Evolutionary conservation across 2,329 filamentous ascomycete species (phyloP).

Genomic region (Penicillium hordei): DNA sequence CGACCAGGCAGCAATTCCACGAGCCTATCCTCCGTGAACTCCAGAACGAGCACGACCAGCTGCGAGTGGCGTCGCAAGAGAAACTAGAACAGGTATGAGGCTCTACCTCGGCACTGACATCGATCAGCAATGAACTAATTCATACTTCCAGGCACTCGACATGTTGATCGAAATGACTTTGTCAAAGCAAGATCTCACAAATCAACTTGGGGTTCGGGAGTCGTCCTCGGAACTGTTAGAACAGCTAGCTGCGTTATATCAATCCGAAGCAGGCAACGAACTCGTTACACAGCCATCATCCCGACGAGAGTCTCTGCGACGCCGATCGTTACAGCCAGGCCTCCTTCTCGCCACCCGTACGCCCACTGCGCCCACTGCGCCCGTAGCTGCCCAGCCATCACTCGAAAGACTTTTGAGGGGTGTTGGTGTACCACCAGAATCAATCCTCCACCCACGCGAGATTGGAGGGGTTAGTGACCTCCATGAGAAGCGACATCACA

Average conservation of each 20-base stretch:
- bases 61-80: conserved; percentile 32
- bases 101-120: neutral
- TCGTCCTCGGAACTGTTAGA: conserved; percentile 38
- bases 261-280: conserved; percentile 29
- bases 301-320: conserved; percentile 30
- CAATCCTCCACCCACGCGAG: conserved; percentile 26
- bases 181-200: conserved; percentile 30
- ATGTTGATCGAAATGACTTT: conserved; percentile 36
- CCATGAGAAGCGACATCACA: conserved; percentile 31
- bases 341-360: conserved; percentile 15
- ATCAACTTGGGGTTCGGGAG: conserved; percentile 33
- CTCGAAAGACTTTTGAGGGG: conserved; percentile 37
- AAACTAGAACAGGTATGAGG: conserved; percentile 37
- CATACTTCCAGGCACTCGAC: conserved; percentile 31
- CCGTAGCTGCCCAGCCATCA: conserved; percentile 24
- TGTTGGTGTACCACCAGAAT: conserved; percentile 32
- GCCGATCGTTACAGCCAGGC: conserved; percentile 28
- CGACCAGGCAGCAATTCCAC: conserved; percentile 44
- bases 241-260: conserved; percentile 33
- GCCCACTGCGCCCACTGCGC: conserved; percentile 15
- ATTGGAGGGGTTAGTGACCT: conserved; percentile 23
- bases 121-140: conserved; percentile 13
- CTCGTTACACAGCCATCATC: conserved; percentile 23
- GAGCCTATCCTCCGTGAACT: conserved; percentile 41
- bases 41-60: conserved; percentile 31